phyloP scores from a whole-genome alignment of 352 stramenopile genomes.

The Globisporangium paddicum region DNA sequence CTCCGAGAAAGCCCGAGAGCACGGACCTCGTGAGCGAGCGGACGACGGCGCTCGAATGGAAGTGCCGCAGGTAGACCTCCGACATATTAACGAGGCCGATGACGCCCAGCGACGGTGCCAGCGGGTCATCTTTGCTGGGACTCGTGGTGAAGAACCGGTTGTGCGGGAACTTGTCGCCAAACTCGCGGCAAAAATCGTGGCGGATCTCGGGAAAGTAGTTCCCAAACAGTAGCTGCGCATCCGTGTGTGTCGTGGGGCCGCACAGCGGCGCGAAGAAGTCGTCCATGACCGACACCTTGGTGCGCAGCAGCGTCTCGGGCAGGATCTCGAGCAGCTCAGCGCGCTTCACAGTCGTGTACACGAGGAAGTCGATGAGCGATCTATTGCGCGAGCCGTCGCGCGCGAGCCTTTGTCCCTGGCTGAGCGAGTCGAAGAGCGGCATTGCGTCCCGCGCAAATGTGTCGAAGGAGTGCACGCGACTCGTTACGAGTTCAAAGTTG shows the following conservation, averaged over 20 bases:
- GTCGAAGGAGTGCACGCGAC: conserved; percentile 30
- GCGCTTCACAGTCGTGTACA: conserved; percentile 24
- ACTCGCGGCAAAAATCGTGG: conserved; percentile 39
- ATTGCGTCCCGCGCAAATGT: conserved; percentile 22
- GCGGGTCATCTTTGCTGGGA: not conserved
- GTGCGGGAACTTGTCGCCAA: conserved; percentile 22
- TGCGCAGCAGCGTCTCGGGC: conserved; percentile 13
- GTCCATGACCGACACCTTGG: conserved; percentile 28
- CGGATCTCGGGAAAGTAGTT: conserved; percentile 31
- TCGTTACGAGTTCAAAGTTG: conserved; percentile 24
- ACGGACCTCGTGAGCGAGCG: conserved; percentile 39
- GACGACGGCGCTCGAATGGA: conserved; percentile 23
- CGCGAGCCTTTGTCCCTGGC: not conserved
- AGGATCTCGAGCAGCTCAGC: conserved; percentile 20
- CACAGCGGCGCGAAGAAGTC: conserved; percentile 31
- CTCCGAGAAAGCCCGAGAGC: conserved; percentile 23
- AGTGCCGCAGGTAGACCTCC: conserved; percentile 29
- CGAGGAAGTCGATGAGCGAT: conserved; percentile 29
- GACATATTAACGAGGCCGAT: conserved; percentile 20
- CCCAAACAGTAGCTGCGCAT: conserved; percentile 29
- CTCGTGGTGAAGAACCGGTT: conserved; percentile 28
- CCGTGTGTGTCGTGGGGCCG: conserved; percentile 19
- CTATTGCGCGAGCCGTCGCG: conserved; percentile 11
- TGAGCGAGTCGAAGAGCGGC: conserved; percentile 19
- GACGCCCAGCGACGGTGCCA: conserved; percentile 3